Base-by-base conservation (phyloP, 179 eudicot genomes). In the Silene noctiflora region DNA sequence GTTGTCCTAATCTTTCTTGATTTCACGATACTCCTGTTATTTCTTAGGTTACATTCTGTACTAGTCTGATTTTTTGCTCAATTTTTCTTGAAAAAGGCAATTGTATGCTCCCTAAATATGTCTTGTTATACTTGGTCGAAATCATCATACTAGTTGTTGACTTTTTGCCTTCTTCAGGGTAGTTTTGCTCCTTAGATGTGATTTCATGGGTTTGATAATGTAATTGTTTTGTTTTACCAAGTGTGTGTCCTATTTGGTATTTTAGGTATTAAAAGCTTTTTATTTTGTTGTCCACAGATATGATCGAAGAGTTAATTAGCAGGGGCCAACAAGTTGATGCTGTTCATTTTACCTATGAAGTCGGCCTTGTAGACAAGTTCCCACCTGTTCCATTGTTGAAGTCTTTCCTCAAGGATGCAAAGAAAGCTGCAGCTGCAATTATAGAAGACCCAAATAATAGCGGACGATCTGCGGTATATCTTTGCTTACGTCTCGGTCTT, bases 311-410 rank as follows among this genome's bases (percentile, higher is more conserved):
- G 84, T 79, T 95, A 59, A 95, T 95, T 69, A 89, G 95, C 85
- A 86, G 88, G 83, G 97, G 99, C 75, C 99, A 95, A 71, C 99
- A 92, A 82, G 99, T 95, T 81, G 99, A 95, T 87, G 99, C 99
- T 60, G 97, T 95, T 73, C 99, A 95, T 87, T 93, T 95, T 71
- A 89, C 93, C 58, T 87, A 83, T 78, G 97, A 91, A 87, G 97
- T 93, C 80, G 99, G 99, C 75, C 97, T 95, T 78, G 89, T 84
- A 25, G 89, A 85, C 76, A 88, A 73, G 88, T 95, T 87, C 80
- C 99, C 97, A 62, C 93, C 97, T 77, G 93, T 93, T 14, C 93
- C 96, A 2, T 83, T 95, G 76, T 77, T 95, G 58, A 93, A 89
- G 83, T 90, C 96, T 72, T 95, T 95, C 84, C 91, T 95, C 22